phyloP scores from a whole-genome alignment of 148 eudicot genomes.

The Cornus florida region DNA sequence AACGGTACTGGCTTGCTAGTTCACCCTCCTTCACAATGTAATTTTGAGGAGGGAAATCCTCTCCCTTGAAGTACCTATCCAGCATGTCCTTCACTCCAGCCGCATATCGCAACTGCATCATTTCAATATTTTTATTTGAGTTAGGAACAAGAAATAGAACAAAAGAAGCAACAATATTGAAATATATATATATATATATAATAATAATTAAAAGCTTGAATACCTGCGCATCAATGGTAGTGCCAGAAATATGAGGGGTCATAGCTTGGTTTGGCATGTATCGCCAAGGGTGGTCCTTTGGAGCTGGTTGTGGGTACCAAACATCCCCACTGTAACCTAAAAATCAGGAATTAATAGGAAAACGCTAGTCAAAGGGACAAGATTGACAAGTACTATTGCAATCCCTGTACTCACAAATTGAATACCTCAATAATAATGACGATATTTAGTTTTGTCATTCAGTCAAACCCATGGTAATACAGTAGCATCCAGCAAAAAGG shows the following conservation, averaged over 20 bases:
- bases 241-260: conserved; percentile 98
- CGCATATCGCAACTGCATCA: conserved; percentile 88
- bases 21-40: conserved; percentile 96
- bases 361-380: background rate
- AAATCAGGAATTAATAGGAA: background rate
- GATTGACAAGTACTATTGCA: background rate
- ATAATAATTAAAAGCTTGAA: background rate
- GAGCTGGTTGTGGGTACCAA: conserved; percentile 98
- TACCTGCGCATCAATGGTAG: conserved; percentile 98
- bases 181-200: no score
- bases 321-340: conserved; percentile 99
- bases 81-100: conserved; percentile 94
- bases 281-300: conserved; percentile 98
- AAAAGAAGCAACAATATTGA: background rate
- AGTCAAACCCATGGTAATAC: background rate
- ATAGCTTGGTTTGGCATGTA: conserved; percentile 98
- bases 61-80: conserved; percentile 94
- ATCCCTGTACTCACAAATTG: no score
- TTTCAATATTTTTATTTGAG: background rate
- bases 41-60: conserved; percentile 74
- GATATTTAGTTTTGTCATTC: background rate
- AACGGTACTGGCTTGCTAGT: conserved; percentile 66
- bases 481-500: background rate
- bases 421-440: no score
- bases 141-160: background rate